A percentile compares a stretch with the other conserved stretches of the same genome.
Conservation (phyloP, 1,284 basidiomycete species). For the Rhizopogon parksii region DNA sequence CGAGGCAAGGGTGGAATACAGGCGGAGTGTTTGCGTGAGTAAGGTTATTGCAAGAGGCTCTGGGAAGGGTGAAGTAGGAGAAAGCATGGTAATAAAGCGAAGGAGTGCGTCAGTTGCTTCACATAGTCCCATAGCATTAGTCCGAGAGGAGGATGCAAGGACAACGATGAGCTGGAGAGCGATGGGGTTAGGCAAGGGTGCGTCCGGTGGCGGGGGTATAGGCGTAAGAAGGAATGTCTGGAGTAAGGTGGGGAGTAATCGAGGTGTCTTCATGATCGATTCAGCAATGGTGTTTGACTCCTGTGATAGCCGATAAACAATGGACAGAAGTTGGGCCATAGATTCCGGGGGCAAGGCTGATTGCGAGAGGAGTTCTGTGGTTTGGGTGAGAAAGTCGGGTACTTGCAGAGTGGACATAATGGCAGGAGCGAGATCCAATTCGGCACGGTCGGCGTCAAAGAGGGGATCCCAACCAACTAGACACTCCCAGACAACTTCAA, state of each 20-base stretch:
- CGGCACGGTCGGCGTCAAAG: constrained; percentile 40
- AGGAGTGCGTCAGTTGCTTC: constrained; percentile 62
- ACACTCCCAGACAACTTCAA: constrained; percentile 67
- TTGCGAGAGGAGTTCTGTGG: constrained; percentile 34
- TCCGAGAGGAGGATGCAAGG: constrained; percentile 59
- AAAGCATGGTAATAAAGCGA: constrained; percentile 65
- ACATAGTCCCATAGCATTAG: constrained; percentile 55
- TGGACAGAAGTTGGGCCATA: constrained; percentile 51
- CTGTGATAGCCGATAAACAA: constrained; percentile 57
- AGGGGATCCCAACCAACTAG: constrained; percentile 53
- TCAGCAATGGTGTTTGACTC: constrained; percentile 51
- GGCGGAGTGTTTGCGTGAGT: constrained; percentile 50
- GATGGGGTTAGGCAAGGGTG: constrained; percentile 39
- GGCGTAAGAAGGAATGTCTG: constrained; percentile 51
- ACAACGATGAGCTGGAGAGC: constrained; percentile 57
- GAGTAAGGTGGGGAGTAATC: constrained; percentile 49
- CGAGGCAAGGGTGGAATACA: constrained; percentile 62
- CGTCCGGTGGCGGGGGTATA: constrained; percentile 30
- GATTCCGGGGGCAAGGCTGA: constrained; percentile 43
- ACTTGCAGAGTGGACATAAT: constrained; percentile 44
- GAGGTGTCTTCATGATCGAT: constrained; percentile 45
- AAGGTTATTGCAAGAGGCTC: constrained; percentile 41
- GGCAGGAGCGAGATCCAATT: constrained; percentile 25
- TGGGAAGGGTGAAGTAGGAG: constrained; percentile 44
- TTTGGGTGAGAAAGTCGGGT: constrained; percentile 48